Conservation (phyloP, 371 early-diverging fungal species). For the Cokeromyces recurvatus region DNA sequence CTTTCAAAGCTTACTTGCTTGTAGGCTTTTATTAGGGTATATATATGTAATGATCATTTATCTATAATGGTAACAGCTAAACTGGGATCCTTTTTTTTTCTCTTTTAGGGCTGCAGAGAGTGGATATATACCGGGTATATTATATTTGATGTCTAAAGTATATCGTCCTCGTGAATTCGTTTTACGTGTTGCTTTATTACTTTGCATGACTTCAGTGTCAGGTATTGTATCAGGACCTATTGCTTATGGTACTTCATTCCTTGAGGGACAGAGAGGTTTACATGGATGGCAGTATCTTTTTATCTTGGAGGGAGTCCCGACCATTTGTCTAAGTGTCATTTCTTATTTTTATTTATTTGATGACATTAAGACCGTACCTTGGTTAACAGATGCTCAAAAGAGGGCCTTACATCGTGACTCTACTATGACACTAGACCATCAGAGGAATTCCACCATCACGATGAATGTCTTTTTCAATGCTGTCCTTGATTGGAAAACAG, state of each 20-base stretch:
- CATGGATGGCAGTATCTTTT: slow-evolving; percentile 46
- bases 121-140: slow-evolving; percentile 30
- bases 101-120: slow-evolving; percentile 25
- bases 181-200: slow-evolving; percentile 19
- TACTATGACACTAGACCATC: not conserved
- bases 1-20: slow-evolving; percentile 21
- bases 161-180: slow-evolving; percentile 23
- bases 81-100: not conserved
- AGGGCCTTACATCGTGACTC: slow-evolving; percentile 10
- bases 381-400: slow-evolving; percentile 28
- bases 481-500: slow-evolving; percentile 18
- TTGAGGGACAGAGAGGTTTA: slow-evolving; percentile 28
- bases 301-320: slow-evolving; percentile 35
- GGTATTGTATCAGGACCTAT: slow-evolving; percentile 29
- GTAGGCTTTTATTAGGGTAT: slow-evolving; percentile 36
- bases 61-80: too few species aligned
- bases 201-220: slow-evolving; percentile 22
- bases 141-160: slow-evolving; percentile 23
- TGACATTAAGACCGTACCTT: slow-evolving; percentile 17
- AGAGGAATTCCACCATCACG: not conserved
- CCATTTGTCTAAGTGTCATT: slow-evolving; percentile 24
- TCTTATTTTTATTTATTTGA: slow-evolving; percentile 33
- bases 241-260: slow-evolving; percentile 28
- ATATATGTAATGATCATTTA: not conserved
- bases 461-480: slow-evolving; percentile 8